Evolutionary conservation across 1,284 basidiomycete genomes (phyloP).

Genomic region (Malassezia sympodialis): DNA sequence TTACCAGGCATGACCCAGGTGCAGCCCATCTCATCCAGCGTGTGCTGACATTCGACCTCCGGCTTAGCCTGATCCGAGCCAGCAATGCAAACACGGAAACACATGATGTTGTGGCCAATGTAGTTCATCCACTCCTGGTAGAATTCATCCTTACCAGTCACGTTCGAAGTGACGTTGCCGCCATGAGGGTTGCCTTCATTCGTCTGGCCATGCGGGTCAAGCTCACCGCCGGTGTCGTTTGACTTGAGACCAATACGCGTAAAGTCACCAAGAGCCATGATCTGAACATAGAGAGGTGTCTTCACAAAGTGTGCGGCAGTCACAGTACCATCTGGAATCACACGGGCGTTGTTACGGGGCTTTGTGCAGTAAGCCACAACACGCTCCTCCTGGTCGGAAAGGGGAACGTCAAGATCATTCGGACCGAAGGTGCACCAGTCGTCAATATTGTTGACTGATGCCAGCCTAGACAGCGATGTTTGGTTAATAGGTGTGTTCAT

Average conservation of each 20-base stretch:
- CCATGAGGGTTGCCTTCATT: constrained; percentile 53
- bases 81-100: constrained; percentile 47
- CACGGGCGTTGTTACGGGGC: constrained; percentile 46
- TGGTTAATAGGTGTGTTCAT: constrained; percentile 45
- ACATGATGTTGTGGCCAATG: constrained; percentile 36
- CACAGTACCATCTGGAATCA: constrained; percentile 46
- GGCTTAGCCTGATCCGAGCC: constrained; percentile 34
- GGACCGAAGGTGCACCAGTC: constrained; percentile 49
- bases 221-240: constrained; percentile 42
- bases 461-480: constrained; percentile 37
- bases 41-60: constrained; percentile 40
- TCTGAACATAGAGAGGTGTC: constrained; percentile 50
- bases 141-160: constrained; percentile 51
- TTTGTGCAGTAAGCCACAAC: constrained; percentile 66
- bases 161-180: constrained; percentile 54
- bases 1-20: constrained; percentile 49
- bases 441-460: constrained; percentile 41
- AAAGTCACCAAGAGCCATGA: constrained; percentile 50
- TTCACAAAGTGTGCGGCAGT: constrained; percentile 46
- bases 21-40: constrained; percentile 46
- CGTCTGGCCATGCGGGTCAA: constrained; percentile 47
- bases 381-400: constrained; percentile 60
- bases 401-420: constrained; percentile 51
- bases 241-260: constrained; percentile 39
- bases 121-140: constrained; percentile 54